Percentiles rank a stretch among this genome's conserved stretches.
phyloP scores from a whole-genome alignment of 148 eudicot species.

The Cornus florida region DNA sequence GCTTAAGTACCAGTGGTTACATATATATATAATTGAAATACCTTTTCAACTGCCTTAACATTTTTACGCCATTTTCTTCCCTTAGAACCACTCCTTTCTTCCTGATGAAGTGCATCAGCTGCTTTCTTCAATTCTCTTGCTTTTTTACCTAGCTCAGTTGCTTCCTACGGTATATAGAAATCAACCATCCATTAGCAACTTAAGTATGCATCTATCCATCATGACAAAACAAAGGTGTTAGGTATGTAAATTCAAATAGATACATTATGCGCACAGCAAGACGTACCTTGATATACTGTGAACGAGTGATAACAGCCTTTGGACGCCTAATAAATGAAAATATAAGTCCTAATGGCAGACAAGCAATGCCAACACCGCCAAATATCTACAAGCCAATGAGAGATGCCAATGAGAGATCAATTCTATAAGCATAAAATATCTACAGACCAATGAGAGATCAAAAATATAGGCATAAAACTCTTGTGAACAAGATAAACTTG shows the following conservation, averaged over 20 bases:
- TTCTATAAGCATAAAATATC: not conserved
- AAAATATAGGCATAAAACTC: not conserved
- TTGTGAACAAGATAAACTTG: too few relatives aligned
- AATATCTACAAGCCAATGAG: constrained; percentile 56
- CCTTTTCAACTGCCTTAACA: constrained; percentile 95
- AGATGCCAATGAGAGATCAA: constrained; percentile 8
- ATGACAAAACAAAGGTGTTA: not conserved
- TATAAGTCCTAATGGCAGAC: constrained; percentile 90
- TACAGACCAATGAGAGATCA: constrained; percentile 5
- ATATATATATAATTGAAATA: constrained; percentile 8
- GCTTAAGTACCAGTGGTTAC: not conserved
- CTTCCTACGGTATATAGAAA: constrained; percentile 55
- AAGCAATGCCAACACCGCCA: constrained; percentile 98
- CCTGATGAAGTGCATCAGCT: constrained; percentile 92
- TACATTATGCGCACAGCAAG: not conserved
- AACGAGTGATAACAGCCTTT: constrained; percentile 96
- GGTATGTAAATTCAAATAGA: constrained; percentile 1
- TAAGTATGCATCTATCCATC: not conserved
- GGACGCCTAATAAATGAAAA: constrained; percentile 93
- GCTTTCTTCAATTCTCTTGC: constrained; percentile 94
- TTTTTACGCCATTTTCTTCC: constrained; percentile 98
- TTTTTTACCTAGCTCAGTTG: constrained; percentile 95
- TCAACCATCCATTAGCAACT: constrained; percentile 9
- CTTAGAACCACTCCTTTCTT: constrained; percentile 89
- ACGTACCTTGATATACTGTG: constrained; percentile 95